These are phyloP conservation scores for Dryas alaskensis DNA, from an alignment of 306 rosid species.

Conservation along the genomic window DNA sequence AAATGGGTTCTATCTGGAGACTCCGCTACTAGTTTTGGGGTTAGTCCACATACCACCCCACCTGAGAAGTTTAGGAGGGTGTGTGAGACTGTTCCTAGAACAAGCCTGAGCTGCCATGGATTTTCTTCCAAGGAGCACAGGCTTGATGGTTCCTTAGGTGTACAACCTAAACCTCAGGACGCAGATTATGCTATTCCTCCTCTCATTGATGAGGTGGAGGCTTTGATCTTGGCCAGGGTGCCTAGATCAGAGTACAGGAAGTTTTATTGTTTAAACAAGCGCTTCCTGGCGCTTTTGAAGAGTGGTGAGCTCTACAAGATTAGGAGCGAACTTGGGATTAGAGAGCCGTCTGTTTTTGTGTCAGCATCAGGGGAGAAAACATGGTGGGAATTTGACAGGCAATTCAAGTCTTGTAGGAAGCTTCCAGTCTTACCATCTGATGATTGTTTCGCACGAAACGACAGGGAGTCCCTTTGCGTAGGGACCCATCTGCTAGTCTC, in stretches of 20 bases:
- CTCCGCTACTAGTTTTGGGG: constrained; percentile 16
- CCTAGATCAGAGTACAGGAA: constrained; percentile 70
- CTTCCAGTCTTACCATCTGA: constrained; percentile 67
- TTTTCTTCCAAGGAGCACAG: neutral
- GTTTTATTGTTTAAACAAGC: constrained; percentile 49
- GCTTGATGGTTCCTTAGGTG: neutral
- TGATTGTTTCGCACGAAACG: constrained; percentile 40
- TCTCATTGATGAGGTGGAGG: constrained; percentile 71
- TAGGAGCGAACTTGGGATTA: constrained; percentile 49
- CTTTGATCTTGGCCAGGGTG: constrained; percentile 59
- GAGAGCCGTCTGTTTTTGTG: constrained; percentile 73
- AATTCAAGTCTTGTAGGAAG: constrained; percentile 44
- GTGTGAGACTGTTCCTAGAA: neutral
- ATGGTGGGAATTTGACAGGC: constrained; percentile 71
- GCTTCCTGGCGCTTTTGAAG: constrained; percentile 42
- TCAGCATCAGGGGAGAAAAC: constrained; percentile 55
- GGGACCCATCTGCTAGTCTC: constrained; percentile 76
- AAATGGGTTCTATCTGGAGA: constrained; percentile 25
- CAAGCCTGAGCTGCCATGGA: constrained; percentile 1
- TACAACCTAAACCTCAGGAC: constrained; percentile 60
- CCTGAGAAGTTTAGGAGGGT: constrained; percentile 11
- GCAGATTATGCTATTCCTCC: constrained; percentile 63
- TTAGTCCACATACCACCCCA: constrained; percentile 14
- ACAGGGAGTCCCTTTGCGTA: constrained; percentile 72
- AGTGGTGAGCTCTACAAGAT: constrained; percentile 65